A percentile compares a stretch with the other conserved stretches of the same genome.
phyloP scores from a whole-genome alignment of 441 rosid species.

The Sinapis alba region DNA sequence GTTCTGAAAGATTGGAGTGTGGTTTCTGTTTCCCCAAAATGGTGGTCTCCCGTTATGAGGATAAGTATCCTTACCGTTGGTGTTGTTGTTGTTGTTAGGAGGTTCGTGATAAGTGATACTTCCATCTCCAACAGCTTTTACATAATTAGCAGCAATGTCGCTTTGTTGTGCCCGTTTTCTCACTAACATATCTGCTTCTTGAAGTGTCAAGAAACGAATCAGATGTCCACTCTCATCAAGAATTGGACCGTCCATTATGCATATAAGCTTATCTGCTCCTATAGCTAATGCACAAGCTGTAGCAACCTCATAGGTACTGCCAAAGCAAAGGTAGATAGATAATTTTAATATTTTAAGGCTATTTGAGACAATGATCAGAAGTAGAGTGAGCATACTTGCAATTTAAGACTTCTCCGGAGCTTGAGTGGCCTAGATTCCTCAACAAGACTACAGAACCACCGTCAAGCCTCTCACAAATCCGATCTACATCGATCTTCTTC shows the following conservation, averaged over 20 bases:
- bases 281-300: slow-evolving; percentile 95
- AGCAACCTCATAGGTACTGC: slow-evolving; percentile 94
- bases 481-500: slow-evolving; percentile 79
- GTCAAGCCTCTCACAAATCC: slow-evolving; percentile 85
- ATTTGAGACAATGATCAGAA: not conserved
- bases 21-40: slow-evolving; percentile 36
- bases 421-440: slow-evolving; percentile 90
- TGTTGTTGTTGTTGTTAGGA: slow-evolving; percentile 37
- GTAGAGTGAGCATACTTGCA: slow-evolving; percentile 73
- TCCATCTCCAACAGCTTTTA: slow-evolving; percentile 74
- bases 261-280: slow-evolving; percentile 89
- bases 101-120: slow-evolving; percentile 45
- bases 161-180: slow-evolving; percentile 85
- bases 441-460: slow-evolving; percentile 76
- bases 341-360: not conserved
- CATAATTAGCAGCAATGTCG: slow-evolving; percentile 87
- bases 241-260: slow-evolving; percentile 86
- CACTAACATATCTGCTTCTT: slow-evolving; percentile 84
- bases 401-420: slow-evolving; percentile 92
- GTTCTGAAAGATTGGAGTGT: slow-evolving; percentile 58
- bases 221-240: slow-evolving; percentile 77
- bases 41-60: slow-evolving; percentile 50
- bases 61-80: not conserved
- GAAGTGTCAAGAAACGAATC: slow-evolving; percentile 77
- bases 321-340: slow-evolving; percentile 9